A percentile compares a stretch with the other conserved stretches of the same genome.
Conservation (phyloP, 148 eudicot genomes). For the Rhododendron griersonianum region DNA sequence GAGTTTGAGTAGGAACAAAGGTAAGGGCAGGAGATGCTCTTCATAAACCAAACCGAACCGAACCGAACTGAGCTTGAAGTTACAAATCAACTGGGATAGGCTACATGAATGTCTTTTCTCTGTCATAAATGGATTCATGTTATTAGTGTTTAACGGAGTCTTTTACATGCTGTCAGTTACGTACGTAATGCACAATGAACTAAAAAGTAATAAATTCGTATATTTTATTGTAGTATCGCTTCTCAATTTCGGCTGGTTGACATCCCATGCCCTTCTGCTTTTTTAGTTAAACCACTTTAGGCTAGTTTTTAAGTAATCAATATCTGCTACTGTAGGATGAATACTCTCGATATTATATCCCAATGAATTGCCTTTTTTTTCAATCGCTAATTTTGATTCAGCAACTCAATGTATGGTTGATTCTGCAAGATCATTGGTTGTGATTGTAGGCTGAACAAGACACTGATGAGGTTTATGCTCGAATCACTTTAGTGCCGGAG, state of each 20-base stretch:
- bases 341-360: background rate
- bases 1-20: background rate
- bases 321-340: no score
- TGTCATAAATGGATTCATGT: background rate
- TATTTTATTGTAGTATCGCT: background rate
- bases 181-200: background rate
- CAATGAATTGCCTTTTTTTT: background rate
- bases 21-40: background rate
- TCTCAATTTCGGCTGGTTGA: background rate
- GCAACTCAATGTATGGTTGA: background rate
- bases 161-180: background rate
- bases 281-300: background rate
- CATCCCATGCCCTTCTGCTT: background rate
- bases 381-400: background rate
- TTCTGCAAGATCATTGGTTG: background rate
- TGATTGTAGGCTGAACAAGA: slow-evolving; percentile 85
- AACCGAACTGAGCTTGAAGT: background rate
- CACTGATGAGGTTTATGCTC: slow-evolving; percentile 91
- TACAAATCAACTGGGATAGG: background rate
- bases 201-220: no score
- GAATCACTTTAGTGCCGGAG: slow-evolving; percentile 75
- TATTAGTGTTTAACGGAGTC: background rate
- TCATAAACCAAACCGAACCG: background rate
- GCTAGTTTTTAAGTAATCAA: background rate
- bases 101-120: background rate